phyloP scores from a whole-genome alignment of 1,139 yeast genomes.

The Lodderomyces jiufengensis region DNA sequence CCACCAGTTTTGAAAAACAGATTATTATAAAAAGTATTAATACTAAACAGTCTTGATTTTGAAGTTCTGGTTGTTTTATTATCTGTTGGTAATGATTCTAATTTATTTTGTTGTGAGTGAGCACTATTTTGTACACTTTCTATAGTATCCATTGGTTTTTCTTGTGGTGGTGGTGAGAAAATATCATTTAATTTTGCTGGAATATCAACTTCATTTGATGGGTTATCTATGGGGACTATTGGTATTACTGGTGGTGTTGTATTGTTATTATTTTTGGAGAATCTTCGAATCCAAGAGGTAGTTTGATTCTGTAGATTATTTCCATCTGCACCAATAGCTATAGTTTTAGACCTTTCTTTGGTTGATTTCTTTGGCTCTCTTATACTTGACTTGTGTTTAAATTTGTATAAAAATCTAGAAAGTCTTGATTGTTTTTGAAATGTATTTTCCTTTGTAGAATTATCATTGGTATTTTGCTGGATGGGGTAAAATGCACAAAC shows the following conservation, averaged over 20 bases:
- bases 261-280: conserved; percentile 1
- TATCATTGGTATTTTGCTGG: too few species aligned
- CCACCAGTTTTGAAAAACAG: conserved; percentile 11
- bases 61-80: neutral
- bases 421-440: neutral
- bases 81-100: neutral
- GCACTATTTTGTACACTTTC: conserved; percentile 5
- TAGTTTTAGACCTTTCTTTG: neutral
- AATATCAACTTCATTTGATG: neutral
- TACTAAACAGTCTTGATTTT: neutral
- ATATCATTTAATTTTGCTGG: conserved; percentile 3
- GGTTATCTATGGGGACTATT: conserved; percentile 4
- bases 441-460: too few species aligned
- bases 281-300: conserved; percentile 1
- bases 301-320: neutral
- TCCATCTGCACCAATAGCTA: neutral
- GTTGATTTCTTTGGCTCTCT: neutral
- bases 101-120: conserved; percentile 2
- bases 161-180: conserved; percentile 8
- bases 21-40: conserved; percentile 10
- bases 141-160: conserved; percentile 10
- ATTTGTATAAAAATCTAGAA: conserved; percentile 2
- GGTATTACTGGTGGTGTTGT: neutral
- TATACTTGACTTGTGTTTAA: neutral
- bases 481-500: too few species aligned